Percentiles rank a stretch among this genome's conserved stretches.
These are phyloP conservation scores for Mycena filopes DNA, from an alignment of 768 basidiomycete genomes.

Conservation along the genomic window DNA sequence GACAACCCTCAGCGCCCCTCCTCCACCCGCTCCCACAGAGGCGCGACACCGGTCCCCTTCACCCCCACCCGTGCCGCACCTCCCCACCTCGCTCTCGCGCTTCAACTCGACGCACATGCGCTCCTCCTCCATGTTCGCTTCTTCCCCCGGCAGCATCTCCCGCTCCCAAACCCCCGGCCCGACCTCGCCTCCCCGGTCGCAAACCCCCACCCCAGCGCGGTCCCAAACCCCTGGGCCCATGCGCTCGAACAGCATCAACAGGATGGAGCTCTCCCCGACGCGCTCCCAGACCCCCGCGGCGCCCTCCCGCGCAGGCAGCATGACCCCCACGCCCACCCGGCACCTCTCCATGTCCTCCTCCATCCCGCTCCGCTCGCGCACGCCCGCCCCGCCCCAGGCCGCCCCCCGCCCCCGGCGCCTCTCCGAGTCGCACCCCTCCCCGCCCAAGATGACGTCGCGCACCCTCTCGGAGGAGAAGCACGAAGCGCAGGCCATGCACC, in stretches of 20 bases:
- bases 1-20: constrained; percentile 51
- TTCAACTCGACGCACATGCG: constrained; percentile 64
- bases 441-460: constrained; percentile 64
- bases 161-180: constrained; percentile 45
- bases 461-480: constrained; percentile 76
- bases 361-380: constrained; percentile 39
- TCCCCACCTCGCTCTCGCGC: constrained; percentile 52
- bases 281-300: constrained; percentile 58
- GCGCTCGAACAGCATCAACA: constrained; percentile 31
- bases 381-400: constrained; percentile 44
- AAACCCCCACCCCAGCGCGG: constrained; percentile 50
- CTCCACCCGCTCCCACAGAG: constrained; percentile 41
- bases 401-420: constrained; percentile 55
- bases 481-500: constrained; percentile 58
- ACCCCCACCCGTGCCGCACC: constrained; percentile 48
- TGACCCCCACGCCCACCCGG: constrained; percentile 50
- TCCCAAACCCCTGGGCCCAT: constrained; percentile 43
- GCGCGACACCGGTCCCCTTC: constrained; percentile 44
- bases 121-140: constrained; percentile 62
- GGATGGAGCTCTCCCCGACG: constrained; percentile 35
- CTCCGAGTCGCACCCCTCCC: constrained; percentile 55
- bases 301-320: constrained; percentile 49
- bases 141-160: constrained; percentile 49
- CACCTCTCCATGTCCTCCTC: constrained; percentile 48
- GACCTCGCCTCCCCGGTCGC: constrained; percentile 49